Evolutionary conservation across 2,329 filamentous ascomycete genomes (phyloP), one percentile per base, ranked within the genome.

Genomic region (Cucurbitaria berberidis): DNA sequence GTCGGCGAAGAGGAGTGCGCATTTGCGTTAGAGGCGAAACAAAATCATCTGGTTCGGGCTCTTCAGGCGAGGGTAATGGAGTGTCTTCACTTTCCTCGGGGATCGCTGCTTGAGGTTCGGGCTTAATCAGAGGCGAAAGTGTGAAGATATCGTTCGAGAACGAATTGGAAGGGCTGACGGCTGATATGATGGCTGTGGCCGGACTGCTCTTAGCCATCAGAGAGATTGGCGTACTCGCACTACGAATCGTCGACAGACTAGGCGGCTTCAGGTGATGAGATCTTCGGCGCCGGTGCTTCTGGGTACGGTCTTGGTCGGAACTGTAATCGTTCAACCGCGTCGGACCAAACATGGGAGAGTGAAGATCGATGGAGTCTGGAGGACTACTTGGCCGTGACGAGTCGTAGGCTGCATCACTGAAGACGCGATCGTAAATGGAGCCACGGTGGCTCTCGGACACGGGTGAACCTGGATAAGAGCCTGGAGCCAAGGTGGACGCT

Each of bases 401-500:
- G 45, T 90, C 88, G 16, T 81, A 78, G 5, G 73, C 79, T 40
- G 77, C 80, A 49, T 81, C 82, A 58, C 81, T 82, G 60, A 89
- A 85, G 10, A 84, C 77, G 27, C 86, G 83, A 71, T 97, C 93
- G 66, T 96, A 97, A 41, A 96, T 80, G 0, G 90, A 86, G 11
- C 84, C 91, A 16, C 88, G 85, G 58, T 78, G 74, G 2, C 86
- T 86, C 26, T 86, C 86, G 1, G 91, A 95, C 39, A 82, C 84
- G 0, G 95, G 93, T 3, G 93, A 97, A 63, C 88, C 92, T 1
- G 92, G 88, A 1, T 89, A 82, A 0, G 93, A 96, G 1, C 89
- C 91, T 1, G 85, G 75, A 1, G 84, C 82, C 52, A 89, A 74
- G 6, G 78, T 86, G 9, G 89, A 87, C 0, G 85, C 85, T 24